A percentile compares a stretch with the other conserved stretches of the same genome.
phyloP scores from a whole-genome alignment of 2,329 filamentous ascomycete species.

The Fusarium humuli region DNA sequence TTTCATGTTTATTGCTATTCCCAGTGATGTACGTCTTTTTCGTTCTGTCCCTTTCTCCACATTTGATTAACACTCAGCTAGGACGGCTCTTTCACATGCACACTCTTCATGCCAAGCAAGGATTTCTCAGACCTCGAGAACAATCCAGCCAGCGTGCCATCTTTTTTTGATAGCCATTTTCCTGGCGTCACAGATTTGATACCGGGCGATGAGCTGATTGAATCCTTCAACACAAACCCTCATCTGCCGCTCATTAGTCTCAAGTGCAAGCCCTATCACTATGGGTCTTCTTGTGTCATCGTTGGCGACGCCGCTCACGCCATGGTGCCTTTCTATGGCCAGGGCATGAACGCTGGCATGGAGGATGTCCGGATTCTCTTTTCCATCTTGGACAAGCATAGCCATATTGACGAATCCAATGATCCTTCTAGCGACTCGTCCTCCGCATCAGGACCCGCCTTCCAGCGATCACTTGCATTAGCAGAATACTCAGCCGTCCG shows the following conservation, averaged over 20 bases:
- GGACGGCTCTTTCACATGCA: conserved; percentile 94
- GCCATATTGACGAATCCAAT: conserved; percentile 59
- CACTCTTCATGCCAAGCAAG: conserved; percentile 83
- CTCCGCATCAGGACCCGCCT: conserved; percentile 58
- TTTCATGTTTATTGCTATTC: conserved; percentile 99
- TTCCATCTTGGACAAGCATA: conserved; percentile 78
- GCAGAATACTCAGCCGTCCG: conserved; percentile 80
- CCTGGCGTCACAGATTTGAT: conserved; percentile 85
- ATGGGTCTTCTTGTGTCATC: conserved; percentile 79
- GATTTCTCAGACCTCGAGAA: conserved; percentile 77
- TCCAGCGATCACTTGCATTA: conserved; percentile 74
- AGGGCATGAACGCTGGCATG: conserved; percentile 96
- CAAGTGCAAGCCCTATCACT: conserved; percentile 92
- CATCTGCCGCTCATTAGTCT: conserved; percentile 94
- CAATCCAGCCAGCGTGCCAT: conserved; percentile 67
- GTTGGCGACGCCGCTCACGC: conserved; percentile 95
- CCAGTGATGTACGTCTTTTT: conserved; percentile 67
- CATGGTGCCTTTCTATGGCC: conserved; percentile 98
- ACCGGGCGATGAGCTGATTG: conserved; percentile 71
- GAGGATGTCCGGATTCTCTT: conserved; percentile 95
- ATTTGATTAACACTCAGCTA: conserved; percentile 49
- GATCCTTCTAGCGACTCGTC: conserved; percentile 52
- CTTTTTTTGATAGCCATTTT: conserved; percentile 86
- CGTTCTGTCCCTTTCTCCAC: not conserved
- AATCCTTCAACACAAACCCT: conserved; percentile 83